These are phyloP conservation scores for Poronia punctata DNA, from an alignment of 495 filamentous ascomycete species.

Conservation along the genomic window DNA sequence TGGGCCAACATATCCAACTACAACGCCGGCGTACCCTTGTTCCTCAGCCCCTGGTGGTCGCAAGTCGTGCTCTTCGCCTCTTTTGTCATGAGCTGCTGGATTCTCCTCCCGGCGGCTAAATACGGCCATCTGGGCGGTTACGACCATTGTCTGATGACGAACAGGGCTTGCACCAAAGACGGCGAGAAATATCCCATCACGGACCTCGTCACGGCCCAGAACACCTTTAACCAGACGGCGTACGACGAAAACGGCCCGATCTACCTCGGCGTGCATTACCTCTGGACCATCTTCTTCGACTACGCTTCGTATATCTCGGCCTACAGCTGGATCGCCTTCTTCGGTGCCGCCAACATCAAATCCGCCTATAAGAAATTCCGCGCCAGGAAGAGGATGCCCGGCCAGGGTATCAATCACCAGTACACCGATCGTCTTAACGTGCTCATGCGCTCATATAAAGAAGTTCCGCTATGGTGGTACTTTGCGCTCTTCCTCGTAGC, in stretches of 20 bases:
- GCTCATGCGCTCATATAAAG: constrained; percentile 47
- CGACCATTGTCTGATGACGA: constrained; percentile 48
- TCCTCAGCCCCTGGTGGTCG: constrained; percentile 50
- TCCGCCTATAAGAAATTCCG: constrained; percentile 35
- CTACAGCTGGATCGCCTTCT: constrained; percentile 49
- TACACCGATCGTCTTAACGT: constrained; percentile 50
- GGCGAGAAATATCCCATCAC: constrained; percentile 44
- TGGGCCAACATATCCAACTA: constrained; percentile 51
- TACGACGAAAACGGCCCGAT: constrained; percentile 44
- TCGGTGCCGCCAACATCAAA: constrained; percentile 42
- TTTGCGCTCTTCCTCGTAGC: constrained; percentile 36
- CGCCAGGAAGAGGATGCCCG: constrained; percentile 20
- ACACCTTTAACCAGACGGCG: constrained; percentile 46
- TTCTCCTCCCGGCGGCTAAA: constrained; percentile 49
- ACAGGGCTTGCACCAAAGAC: constrained; percentile 39
- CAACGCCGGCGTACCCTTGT: constrained; percentile 39
- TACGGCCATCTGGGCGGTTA: constrained; percentile 47
- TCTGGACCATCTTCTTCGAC: constrained; percentile 53
- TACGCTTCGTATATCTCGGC: constrained; percentile 50
- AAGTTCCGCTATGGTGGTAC: constrained; percentile 53
- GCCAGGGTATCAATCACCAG: constrained; percentile 41
- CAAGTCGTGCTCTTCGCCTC: constrained; percentile 47
- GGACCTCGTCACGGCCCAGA: constrained; percentile 39
- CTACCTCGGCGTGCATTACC: constrained; percentile 46
- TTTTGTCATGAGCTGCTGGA: constrained; percentile 49